Percentiles rank a stretch among this genome's conserved stretches.
Conservation (phyloP, 768 basidiomycete genomes). For the Boletus coccyginus region DNA sequence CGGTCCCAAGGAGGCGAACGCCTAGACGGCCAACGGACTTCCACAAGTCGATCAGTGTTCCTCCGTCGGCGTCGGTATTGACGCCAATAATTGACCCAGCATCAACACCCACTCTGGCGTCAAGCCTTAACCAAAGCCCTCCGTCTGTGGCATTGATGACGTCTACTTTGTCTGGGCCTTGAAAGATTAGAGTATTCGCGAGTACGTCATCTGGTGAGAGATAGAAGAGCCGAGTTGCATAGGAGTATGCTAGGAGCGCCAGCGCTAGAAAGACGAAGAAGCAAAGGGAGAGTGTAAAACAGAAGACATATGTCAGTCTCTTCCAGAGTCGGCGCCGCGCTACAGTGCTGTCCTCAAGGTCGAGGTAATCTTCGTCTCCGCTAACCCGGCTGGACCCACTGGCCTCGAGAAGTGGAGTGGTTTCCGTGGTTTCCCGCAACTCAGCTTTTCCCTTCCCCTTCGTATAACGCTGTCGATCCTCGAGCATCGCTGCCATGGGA, state of each 20-base stretch:
- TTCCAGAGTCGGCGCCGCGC: slow-evolving; percentile 31
- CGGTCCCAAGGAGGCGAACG: slow-evolving; percentile 50
- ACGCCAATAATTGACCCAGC: slow-evolving; percentile 61
- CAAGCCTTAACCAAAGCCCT: slow-evolving; percentile 56
- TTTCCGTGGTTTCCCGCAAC: slow-evolving; percentile 26
- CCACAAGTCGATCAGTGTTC: slow-evolving; percentile 48
- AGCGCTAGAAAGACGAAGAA: slow-evolving; percentile 43
- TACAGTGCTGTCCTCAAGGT: slow-evolving; percentile 19
- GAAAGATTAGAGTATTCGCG: slow-evolving; percentile 49
- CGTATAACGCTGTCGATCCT: slow-evolving; percentile 6
- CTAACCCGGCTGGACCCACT: slow-evolving; percentile 17
- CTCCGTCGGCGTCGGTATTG: slow-evolving; percentile 43
- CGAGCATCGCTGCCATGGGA: slow-evolving; percentile 21
- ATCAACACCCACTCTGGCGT: slow-evolving; percentile 63
- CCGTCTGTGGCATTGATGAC: slow-evolving; percentile 63
- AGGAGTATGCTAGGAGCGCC: slow-evolving; percentile 61
- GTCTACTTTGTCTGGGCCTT: slow-evolving; percentile 60
- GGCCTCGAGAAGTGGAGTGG: slow-evolving; percentile 29
- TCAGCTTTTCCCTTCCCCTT: slow-evolving; percentile 31
- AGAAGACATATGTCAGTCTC: slow-evolving; percentile 47
- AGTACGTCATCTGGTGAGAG: slow-evolving; percentile 59
- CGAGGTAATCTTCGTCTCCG: slow-evolving; percentile 20
- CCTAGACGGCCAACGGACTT: slow-evolving; percentile 70
- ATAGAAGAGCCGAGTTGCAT: slow-evolving; percentile 53
- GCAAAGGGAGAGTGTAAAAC: slow-evolving; percentile 52